These are phyloP conservation scores for Turritis glabra DNA, from an alignment of 345 rosid genomes.

Conservation along the genomic window DNA sequence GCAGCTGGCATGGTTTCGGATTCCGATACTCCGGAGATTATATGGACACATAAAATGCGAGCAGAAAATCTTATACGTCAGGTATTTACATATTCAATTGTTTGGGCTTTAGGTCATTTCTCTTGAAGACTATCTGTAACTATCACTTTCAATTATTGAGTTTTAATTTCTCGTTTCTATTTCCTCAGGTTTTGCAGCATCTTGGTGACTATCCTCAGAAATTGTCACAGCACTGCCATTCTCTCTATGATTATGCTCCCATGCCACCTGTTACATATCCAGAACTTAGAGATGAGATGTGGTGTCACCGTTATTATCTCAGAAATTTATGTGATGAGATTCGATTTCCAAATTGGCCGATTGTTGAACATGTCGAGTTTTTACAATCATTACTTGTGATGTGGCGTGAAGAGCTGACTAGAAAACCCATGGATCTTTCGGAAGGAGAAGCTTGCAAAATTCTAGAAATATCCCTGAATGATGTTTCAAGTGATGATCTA, in stretches of 20 bases:
- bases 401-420: slow-evolving; percentile 99
- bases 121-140: slow-evolving; percentile 2
- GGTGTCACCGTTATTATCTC: slow-evolving; percentile 99
- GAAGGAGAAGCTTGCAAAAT: slow-evolving; percentile 98
- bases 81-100: slow-evolving; percentile 45
- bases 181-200: slow-evolving; percentile 93
- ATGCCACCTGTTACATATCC: slow-evolving; percentile 99
- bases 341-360: slow-evolving; percentile 94
- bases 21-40: slow-evolving; percentile 98
- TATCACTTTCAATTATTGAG: slow-evolving; percentile 14
- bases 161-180: slow-evolving; percentile 11
- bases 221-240: slow-evolving; percentile 95
- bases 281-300: slow-evolving; percentile 99
- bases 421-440: slow-evolving; percentile 98
- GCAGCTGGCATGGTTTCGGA: slow-evolving; percentile 99
- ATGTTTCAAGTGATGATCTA: slow-evolving; percentile 59
- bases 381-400: slow-evolving; percentile 91
- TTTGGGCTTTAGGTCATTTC: slow-evolving; percentile 15
- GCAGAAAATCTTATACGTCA: slow-evolving; percentile 97
- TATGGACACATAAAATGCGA: slow-evolving; percentile 99
- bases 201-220: slow-evolving; percentile 99
- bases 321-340: slow-evolving; percentile 92
- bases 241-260: slow-evolving; percentile 93
- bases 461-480: slow-evolving; percentile 84
- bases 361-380: slow-evolving; percentile 98